Evolutionary conservation across 257 asterid genomes (phyloP).

Genomic region (Lithospermum erythrorhizon): DNA sequence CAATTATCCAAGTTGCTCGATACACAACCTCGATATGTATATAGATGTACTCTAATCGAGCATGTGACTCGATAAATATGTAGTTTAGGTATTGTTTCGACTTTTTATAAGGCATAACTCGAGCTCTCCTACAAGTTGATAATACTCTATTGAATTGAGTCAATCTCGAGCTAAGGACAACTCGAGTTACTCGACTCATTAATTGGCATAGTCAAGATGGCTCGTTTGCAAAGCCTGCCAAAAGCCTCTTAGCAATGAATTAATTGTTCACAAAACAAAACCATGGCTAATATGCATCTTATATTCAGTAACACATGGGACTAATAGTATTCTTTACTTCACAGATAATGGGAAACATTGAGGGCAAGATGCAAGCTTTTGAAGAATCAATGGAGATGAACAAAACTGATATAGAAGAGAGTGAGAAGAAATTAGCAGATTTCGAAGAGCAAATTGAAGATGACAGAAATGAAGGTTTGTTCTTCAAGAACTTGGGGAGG

Average conservation of each 20-base stretch:
- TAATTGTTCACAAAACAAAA: not conserved
- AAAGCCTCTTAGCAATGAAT: too few relatives aligned
- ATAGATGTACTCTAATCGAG: too few relatives aligned
- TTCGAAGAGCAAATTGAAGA: conserved; percentile 50
- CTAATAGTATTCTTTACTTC: conserved; percentile 17
- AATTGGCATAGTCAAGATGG: not conserved
- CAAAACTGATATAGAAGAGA: conserved; percentile 55
- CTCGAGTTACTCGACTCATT: too few relatives aligned
- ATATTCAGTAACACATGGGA: conserved; percentile 4
- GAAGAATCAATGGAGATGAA: conserved; percentile 73
- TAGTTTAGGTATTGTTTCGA: too few relatives aligned
- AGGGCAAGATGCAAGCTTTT: conserved; percentile 72
- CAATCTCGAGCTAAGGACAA: too few relatives aligned
- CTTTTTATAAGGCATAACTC: too few relatives aligned
- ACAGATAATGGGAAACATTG: conserved; percentile 84
- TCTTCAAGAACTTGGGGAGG: conserved; percentile 58
- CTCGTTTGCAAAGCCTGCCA: not conserved
- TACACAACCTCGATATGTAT: too few relatives aligned
- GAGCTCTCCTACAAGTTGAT: too few relatives aligned
- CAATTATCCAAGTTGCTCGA: too few relatives aligned
- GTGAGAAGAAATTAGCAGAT: conserved; percentile 43
- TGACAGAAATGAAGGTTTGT: conserved; percentile 74
- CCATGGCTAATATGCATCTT: not conserved
- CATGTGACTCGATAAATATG: too few relatives aligned
- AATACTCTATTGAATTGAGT: too few relatives aligned